Conservation (phyloP, 164 flowering plant species). For the Kingdonia uniflora region DNA sequence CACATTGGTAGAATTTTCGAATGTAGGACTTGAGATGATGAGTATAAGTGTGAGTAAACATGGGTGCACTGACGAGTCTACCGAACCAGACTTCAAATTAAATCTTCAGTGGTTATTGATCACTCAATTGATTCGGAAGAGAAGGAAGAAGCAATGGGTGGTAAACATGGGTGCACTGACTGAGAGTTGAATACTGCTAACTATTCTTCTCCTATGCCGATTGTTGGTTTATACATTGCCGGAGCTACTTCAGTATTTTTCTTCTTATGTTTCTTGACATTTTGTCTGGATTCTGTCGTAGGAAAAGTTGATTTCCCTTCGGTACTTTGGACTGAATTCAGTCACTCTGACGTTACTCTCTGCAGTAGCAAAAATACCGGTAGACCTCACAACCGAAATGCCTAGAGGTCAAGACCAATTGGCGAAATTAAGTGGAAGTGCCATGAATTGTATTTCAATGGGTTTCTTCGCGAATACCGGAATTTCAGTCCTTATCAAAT, state of each 20-base stretch:
- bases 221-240: neutral
- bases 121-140: no score
- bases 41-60: no score
- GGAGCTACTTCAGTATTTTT: neutral
- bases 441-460: neutral
- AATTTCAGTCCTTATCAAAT: neutral
- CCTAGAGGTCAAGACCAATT: constrained; percentile 1
- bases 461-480: neutral
- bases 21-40: no score
- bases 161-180: neutral
- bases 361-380: neutral
- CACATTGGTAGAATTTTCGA: no score
- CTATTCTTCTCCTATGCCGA: neutral
- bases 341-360: neutral
- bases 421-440: neutral
- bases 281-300: neutral
- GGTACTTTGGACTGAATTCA: neutral
- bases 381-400: neutral
- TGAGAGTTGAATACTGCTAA: neutral
- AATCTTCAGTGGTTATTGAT: no score
- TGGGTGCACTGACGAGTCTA: no score
- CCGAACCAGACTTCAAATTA: no score
- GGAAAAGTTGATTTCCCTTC: neutral
- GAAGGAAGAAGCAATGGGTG: neutral
- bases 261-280: neutral